A percentile compares a stretch with the other conserved stretches of the same genome.
Evolutionary conservation across 2,329 filamentous ascomycete species (phyloP).

Genomic region (Cercospora sp.): DNA sequence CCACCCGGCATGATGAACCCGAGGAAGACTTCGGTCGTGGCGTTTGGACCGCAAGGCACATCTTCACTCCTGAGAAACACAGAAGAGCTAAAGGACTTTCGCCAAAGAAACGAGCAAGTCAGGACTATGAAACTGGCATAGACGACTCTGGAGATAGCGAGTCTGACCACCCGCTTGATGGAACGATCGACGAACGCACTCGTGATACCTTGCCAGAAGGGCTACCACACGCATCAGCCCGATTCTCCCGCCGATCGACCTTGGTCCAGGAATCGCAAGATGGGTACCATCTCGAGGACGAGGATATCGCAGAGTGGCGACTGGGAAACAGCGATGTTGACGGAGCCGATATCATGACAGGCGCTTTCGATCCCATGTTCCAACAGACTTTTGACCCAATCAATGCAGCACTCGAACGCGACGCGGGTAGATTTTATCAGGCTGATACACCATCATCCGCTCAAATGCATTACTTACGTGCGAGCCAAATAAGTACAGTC

Average conservation of each 20-base stretch:
- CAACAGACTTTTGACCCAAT: constrained; percentile 30
- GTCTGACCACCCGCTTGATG: not conserved
- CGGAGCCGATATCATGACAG: not conserved
- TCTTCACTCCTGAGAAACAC: constrained; percentile 18
- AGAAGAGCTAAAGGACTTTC: not conserved
- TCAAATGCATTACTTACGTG: not conserved
- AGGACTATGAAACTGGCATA: constrained; percentile 12
- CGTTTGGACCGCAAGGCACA: constrained; percentile 13
- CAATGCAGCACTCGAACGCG: constrained; percentile 23
- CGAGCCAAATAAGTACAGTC: constrained; percentile 19
- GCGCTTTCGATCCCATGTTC: constrained; percentile 14
- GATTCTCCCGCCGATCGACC: not conserved
- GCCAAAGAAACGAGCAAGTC: constrained; percentile 4
- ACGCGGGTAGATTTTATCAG: constrained; percentile 24
- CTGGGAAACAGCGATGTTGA: not conserved
- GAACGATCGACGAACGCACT: not conserved
- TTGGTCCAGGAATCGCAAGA: constrained; percentile 16
- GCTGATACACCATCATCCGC: constrained; percentile 19
- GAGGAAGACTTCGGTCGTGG: not conserved
- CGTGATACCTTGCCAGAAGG: not conserved
- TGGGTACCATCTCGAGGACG: constrained; percentile 1
- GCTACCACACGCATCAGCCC: not conserved
- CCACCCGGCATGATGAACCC: not conserved
- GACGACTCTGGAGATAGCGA: constrained; percentile 5
- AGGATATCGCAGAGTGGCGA: not conserved